Conservation (phyloP, 192 early-diverging fungal species). For the Coemansia sp. region DNA sequence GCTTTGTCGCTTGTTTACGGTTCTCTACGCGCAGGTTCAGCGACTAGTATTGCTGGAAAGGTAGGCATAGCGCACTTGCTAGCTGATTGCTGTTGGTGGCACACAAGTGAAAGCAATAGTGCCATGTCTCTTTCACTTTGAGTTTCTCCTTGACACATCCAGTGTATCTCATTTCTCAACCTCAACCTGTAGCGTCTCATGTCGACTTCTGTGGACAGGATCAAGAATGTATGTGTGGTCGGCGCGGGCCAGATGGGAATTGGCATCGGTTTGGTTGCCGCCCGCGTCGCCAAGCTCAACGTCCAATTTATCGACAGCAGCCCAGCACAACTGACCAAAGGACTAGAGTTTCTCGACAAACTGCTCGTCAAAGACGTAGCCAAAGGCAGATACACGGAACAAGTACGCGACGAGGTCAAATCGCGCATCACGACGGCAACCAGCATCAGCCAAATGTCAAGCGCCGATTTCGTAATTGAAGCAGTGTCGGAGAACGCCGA, state of each 20-base stretch:
- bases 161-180: not conserved
- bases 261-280: conserved; percentile 89
- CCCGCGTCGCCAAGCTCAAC: conserved; percentile 74
- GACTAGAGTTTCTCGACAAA: conserved; percentile 76
- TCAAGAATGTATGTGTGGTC: conserved; percentile 73
- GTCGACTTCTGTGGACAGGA: conserved; percentile 18
- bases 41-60: not conserved
- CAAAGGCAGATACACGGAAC: conserved; percentile 83
- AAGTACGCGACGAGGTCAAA: conserved; percentile 63
- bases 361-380: conserved; percentile 86
- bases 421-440: conserved; percentile 63
- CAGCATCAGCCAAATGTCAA: conserved; percentile 60
- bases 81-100: not conserved
- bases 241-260: conserved; percentile 97
- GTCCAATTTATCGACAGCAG: conserved; percentile 83
- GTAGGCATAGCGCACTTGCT: not conserved
- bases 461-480: conserved; percentile 90
- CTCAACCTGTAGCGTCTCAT: conserved; percentile 23
- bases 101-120: not conserved
- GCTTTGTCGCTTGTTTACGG: conserved; percentile 4
- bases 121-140: not conserved
- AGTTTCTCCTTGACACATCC: not conserved
- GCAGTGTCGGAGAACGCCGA: conserved; percentile 84
- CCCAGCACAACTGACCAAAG: conserved; percentile 74
- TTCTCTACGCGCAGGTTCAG: not conserved